phyloP scores from a whole-genome alignment of 352 stramenopile genomes.

The Stramenopiles sp. region DNA sequence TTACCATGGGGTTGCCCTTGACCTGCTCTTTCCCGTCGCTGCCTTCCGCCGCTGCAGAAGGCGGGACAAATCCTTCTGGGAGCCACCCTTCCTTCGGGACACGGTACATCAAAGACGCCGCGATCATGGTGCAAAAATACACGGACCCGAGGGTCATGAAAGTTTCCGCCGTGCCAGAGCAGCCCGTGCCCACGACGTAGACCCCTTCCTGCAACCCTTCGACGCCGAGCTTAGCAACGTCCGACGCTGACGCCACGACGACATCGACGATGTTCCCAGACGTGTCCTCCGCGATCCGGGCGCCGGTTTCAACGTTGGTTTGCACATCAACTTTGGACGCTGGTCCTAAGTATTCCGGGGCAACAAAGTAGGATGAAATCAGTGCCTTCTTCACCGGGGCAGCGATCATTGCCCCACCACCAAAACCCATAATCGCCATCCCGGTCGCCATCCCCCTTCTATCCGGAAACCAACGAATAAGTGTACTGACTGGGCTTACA shows the following conservation, averaged over 20 bases:
- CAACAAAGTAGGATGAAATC: conserved; percentile 29
- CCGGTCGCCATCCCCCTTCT: conserved; percentile 32
- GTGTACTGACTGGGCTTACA: conserved; percentile 28
- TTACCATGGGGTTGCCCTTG: not conserved
- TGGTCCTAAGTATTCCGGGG: conserved; percentile 27
- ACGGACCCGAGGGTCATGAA: conserved; percentile 26
- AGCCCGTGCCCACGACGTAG: conserved; percentile 31
- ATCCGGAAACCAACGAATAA: conserved; percentile 36
- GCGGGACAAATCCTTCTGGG: conserved; percentile 7
- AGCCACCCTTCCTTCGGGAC: conserved; percentile 24
- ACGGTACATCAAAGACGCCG: conserved; percentile 24
- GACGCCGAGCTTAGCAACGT: conserved; percentile 23
- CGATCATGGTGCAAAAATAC: conserved; percentile 28
- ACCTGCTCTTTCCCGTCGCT: not conserved
- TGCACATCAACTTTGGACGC: conserved; percentile 27
- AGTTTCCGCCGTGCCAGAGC: conserved; percentile 28
- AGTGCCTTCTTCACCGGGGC: conserved; percentile 28
- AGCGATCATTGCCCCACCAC: conserved; percentile 30
- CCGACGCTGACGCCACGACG: conserved; percentile 26
- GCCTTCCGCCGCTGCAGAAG: not conserved
- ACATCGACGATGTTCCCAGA: conserved; percentile 27
- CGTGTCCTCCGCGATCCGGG: conserved; percentile 27
- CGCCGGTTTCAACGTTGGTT: conserved; percentile 28
- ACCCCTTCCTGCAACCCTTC: conserved; percentile 28
- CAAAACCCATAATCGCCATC: conserved; percentile 31